These are phyloP conservation scores for Fraxinus cuspidata DNA, from an alignment of 257 asterid genomes.

Conservation along the genomic window DNA sequence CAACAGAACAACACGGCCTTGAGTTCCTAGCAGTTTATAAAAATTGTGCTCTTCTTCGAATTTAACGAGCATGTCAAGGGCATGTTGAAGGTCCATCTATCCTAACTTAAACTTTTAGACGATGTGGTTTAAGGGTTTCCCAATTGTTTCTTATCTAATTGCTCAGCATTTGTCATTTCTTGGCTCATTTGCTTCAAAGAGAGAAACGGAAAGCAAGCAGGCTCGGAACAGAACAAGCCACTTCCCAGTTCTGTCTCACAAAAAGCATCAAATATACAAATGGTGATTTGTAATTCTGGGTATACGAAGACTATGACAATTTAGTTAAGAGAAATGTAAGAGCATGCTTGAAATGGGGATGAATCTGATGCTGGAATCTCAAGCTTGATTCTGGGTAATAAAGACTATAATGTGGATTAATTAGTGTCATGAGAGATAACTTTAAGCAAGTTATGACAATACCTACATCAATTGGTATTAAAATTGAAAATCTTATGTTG, in stretches of 20 bases:
- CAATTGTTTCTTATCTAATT: neutral
- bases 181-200: slow-evolving; percentile 53
- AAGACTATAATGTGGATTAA: too few relatives aligned
- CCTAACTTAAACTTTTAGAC: neutral
- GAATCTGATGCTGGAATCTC: too few relatives aligned
- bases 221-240: slow-evolving; percentile 19
- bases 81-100: neutral
- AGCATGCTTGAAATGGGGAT: too few relatives aligned
- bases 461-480: too few relatives aligned
- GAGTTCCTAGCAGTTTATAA: neutral
- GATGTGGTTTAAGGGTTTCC: neutral
- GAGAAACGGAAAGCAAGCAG: slow-evolving; percentile 34
- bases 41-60: neutral
- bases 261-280: slow-evolving; percentile 16
- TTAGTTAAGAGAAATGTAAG: too few relatives aligned
- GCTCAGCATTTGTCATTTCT: slow-evolving; percentile 17
- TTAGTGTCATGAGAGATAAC: too few relatives aligned
- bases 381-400: too few relatives aligned
- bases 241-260: slow-evolving; percentile 2
- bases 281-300: slow-evolving; percentile 17
- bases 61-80: neutral
- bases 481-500: too few relatives aligned
- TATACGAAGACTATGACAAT: too few relatives aligned
- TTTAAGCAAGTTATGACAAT: too few relatives aligned
- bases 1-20: too few relatives aligned